Conservation (phyloP, 2,329 filamentous ascomycete genomes). For the Aspergillus arachidicola region DNA sequence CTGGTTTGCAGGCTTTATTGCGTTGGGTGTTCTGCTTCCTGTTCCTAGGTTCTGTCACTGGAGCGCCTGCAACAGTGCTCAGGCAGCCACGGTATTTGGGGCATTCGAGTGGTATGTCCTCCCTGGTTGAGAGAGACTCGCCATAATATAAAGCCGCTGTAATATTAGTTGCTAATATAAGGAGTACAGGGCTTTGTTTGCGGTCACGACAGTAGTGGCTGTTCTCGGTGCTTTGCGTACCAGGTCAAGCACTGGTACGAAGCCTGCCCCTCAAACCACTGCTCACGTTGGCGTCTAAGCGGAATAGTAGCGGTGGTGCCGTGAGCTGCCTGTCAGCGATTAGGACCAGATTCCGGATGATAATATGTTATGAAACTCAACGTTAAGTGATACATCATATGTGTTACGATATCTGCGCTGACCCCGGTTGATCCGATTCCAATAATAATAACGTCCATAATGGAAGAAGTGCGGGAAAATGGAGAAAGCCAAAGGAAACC, state of each 20-base stretch:
- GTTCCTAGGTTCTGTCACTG: conserved; percentile 57
- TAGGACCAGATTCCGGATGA: not conserved
- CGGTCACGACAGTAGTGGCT: conserved; percentile 53
- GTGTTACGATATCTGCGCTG: not conserved
- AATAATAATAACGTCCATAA: not conserved
- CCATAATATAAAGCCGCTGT: not conserved
- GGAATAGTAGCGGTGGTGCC: conserved; percentile 7
- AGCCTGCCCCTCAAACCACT: conserved; percentile 28
- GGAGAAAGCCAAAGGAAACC: not conserved
- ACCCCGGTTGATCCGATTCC: not conserved
- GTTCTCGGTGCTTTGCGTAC: conserved; percentile 51
- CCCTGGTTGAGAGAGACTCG: not conserved
- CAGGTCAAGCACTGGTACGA: conserved; percentile 29
- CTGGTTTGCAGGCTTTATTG: conserved; percentile 87
- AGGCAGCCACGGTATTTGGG: conserved; percentile 55
- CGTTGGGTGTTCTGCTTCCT: conserved; percentile 68
- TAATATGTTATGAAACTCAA: not conserved
- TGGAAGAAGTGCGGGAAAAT: not conserved
- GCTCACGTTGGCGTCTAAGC: conserved; percentile 19
- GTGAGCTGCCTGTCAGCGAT: not conserved
- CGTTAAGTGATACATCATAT: not conserved
- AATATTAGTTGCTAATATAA: conserved; percentile 8
- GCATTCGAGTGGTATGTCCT: conserved; percentile 50
- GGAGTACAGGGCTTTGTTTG: conserved; percentile 45
- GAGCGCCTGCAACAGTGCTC: conserved; percentile 60